Evolutionary conservation across 2,329 filamentous ascomycete genomes (phyloP), one percentile per base, ranked within the genome.

Genomic region (Karstenula rhodostoma): DNA sequence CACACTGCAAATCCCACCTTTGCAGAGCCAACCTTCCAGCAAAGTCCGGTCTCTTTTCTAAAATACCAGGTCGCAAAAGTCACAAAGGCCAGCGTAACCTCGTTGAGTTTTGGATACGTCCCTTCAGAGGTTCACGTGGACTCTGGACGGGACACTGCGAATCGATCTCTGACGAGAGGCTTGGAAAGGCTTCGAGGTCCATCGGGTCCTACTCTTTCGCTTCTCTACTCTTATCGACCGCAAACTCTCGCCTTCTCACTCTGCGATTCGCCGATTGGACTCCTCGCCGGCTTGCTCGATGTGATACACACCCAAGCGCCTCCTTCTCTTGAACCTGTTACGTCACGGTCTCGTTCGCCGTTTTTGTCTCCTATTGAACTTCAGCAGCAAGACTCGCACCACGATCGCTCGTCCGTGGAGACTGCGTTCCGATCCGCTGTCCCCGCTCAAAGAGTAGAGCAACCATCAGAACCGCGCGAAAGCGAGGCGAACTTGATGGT

Each of bases 1-100:
- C 87, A 90, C 73, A 81, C 90, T 4, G 82, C 89, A 44, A 85
- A 85, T 12, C 87, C 88, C 2, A 80, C 83, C 0, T 76, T 90
- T 13, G 71, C 72, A 0, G 71, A 80, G 35, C 89, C 89, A 1
- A 83, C 68, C 10, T 64, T 83, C 0, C 74, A 76, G 19, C 73
- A 74, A 1, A 79, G 81, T 1, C 81, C 82, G 0, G 59, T 82
- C 25, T 81, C 80, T 27, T 89, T 84, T 82, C 64, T 83, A 9
- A 87, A 86, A 67, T 88, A 86, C 80, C 82, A 79, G 1, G 61
- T 87, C 23, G 87, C 86, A 66, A 63, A 72, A 79, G 25, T 79
- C 8, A 78, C 75, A 1, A 54, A 60, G 32, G 75, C 74, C 7
- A 73, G 67, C 37, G 58, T 87, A 35, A 75, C 81, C 15, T 78